Evolutionary conservation across 2,329 filamentous ascomycete species (phyloP).

Genomic region (Emydomyces testavorans): DNA sequence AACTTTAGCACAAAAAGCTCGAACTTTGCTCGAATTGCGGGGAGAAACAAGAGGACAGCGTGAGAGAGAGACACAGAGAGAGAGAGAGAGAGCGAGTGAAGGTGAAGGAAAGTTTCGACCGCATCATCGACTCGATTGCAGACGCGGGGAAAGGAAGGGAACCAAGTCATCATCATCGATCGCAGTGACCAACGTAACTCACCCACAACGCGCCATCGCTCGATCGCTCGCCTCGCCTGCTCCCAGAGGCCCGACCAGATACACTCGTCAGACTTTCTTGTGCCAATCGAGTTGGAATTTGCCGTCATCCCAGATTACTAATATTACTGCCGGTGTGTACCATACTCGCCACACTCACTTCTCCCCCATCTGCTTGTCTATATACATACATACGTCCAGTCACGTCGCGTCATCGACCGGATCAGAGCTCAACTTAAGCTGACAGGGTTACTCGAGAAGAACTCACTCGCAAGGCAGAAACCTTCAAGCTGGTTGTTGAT

Average conservation of each 20-base stretch:
- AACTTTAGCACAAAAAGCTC: constrained; percentile 7
- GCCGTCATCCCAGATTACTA: constrained; percentile 6
- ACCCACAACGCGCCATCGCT: background rate
- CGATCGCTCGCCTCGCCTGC: background rate
- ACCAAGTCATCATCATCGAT: background rate
- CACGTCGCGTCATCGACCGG: constrained; percentile 10
- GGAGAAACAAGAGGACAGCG: background rate
- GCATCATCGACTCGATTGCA: constrained; percentile 2
- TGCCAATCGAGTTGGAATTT: background rate
- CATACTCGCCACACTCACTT: constrained; percentile 4
- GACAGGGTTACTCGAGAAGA: constrained; percentile 12
- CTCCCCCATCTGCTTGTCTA: constrained; percentile 5
- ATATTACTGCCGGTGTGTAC: background rate
- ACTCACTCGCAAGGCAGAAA: constrained; percentile 14
- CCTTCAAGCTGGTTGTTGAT: constrained; percentile 15
- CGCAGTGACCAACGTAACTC: background rate
- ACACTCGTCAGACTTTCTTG: constrained; percentile 6
- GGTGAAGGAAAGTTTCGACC: constrained; percentile 2
- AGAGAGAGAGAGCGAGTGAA: too few species aligned
- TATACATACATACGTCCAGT: constrained; percentile 3
- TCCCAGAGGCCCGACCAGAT: background rate
- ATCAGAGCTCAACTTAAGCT: constrained; percentile 1
- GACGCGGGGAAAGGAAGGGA: background rate
- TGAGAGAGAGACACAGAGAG: too few species aligned
- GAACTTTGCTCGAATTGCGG: background rate